phyloP scores from a whole-genome alignment of 169 alveolate genomes.

The Eimeria zaria region DNA sequence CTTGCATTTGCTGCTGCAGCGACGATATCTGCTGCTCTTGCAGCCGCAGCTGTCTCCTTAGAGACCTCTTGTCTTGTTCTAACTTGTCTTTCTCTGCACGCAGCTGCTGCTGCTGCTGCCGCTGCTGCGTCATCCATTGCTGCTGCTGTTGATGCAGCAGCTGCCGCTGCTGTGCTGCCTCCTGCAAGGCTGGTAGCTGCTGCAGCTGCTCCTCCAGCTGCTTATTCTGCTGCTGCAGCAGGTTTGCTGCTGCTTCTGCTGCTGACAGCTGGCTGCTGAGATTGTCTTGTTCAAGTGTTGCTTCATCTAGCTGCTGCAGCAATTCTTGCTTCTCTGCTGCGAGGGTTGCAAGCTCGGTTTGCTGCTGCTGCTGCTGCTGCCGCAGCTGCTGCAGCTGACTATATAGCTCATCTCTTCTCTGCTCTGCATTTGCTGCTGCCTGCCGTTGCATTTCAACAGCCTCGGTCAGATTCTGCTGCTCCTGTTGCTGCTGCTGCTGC shows the following conservation, averaged over 20 bases:
- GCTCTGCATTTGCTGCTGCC: conserved; percentile 50
- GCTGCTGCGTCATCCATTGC: conserved; percentile 56
- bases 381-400: conserved; percentile 72
- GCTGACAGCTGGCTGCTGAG: conserved; percentile 45
- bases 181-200: conserved; percentile 63
- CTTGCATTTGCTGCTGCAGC: conserved; percentile 77
- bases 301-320: conserved; percentile 63
- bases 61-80: neutral
- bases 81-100: conserved; percentile 16
- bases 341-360: neutral
- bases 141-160: conserved; percentile 78
- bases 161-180: conserved; percentile 74
- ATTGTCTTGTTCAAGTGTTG: conserved; percentile 10
- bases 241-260: conserved; percentile 64
- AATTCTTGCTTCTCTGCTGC: conserved; percentile 52
- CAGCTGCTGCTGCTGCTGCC: conserved; percentile 74
- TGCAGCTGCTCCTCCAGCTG: conserved; percentile 69
- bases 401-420: conserved; percentile 63
- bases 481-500: conserved; percentile 71
- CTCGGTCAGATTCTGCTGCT: conserved; percentile 14
- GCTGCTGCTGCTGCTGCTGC: conserved; percentile 81
- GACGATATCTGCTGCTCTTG: conserved; percentile 66
- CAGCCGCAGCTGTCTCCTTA: conserved; percentile 48
- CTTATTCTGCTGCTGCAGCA: conserved; percentile 72
- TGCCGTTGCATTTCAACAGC: neutral